Evolutionary conservation across 495 filamentous ascomycete genomes (phyloP).

Genomic region (Bacidia gigantensis): DNA sequence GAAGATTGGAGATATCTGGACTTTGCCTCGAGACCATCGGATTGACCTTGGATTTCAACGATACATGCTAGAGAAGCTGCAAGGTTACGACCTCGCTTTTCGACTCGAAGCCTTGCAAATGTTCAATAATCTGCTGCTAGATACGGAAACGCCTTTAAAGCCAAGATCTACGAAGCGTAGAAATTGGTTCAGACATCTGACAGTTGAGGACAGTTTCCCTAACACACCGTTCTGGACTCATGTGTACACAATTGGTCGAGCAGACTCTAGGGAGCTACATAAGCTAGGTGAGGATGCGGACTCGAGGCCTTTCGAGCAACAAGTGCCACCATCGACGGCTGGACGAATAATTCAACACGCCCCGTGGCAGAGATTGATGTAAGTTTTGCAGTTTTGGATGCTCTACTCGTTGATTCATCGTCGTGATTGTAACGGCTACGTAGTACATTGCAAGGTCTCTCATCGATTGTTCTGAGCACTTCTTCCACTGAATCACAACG

Average conservation of each 20-base stretch:
- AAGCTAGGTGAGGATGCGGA: too few species aligned
- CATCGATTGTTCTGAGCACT: neutral
- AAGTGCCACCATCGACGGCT: too few species aligned
- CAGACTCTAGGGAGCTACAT: too few species aligned
- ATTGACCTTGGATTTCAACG: neutral
- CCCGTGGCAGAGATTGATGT: too few species aligned
- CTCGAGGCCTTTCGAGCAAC: too few species aligned
- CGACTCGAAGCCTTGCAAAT: neutral
- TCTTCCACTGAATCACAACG: neutral
- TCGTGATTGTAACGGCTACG: neutral
- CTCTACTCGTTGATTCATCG: neutral
- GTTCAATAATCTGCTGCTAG: neutral
- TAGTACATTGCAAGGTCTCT: constrained; percentile 1
- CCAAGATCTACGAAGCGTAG: neutral
- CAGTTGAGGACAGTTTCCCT: neutral
- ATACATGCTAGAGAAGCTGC: neutral
- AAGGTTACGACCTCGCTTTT: neutral
- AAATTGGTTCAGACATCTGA: neutral
- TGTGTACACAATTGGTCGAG: neutral
- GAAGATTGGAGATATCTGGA: neutral
- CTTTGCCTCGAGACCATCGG: neutral
- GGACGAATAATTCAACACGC: too few species aligned
- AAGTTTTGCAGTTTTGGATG: too few species aligned
- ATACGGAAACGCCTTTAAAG: neutral
- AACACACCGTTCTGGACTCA: neutral